These are phyloP conservation scores for Thelephora aurantiotincta DNA, from an alignment of 768 basidiomycete species.

Conservation along the genomic window DNA sequence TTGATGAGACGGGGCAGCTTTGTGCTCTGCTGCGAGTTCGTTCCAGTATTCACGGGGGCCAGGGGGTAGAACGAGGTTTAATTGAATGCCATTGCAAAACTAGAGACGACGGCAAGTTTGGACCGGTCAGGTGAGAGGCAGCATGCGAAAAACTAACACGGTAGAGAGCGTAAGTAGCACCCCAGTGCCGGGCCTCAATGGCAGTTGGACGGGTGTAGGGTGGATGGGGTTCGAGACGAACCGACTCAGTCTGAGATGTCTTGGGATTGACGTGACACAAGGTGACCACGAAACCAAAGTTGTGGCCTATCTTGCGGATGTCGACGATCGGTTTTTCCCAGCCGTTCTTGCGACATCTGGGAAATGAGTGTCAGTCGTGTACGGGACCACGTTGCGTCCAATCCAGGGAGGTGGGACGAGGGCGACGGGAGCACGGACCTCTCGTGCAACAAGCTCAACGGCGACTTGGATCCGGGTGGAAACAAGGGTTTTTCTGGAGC, in stretches of 20 bases:
- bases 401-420: not conserved
- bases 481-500: constrained; percentile 49
- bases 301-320: constrained; percentile 33
- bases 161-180: constrained; percentile 76
- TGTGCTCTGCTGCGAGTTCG: constrained; percentile 57
- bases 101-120: constrained; percentile 18
- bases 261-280: constrained; percentile 60
- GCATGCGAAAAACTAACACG: constrained; percentile 42
- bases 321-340: constrained; percentile 82
- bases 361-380: not conserved
- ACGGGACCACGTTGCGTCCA: not conserved
- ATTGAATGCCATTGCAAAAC: constrained; percentile 65
- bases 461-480: constrained; percentile 76
- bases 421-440: constrained; percentile 25
- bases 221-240: constrained; percentile 63
- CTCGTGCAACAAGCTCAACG: constrained; percentile 67
- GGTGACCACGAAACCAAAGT: constrained; percentile 53
- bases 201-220: constrained; percentile 51
- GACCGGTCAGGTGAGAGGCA: constrained; percentile 2
- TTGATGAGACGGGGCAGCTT: constrained; percentile 47
- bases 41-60: constrained; percentile 85
- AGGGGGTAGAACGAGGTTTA: constrained; percentile 67
- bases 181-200: constrained; percentile 83
- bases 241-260: constrained; percentile 50
- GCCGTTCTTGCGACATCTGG: constrained; percentile 75